phyloP scores from a whole-genome alignment of 2,329 filamentous ascomycete genomes.

The Diaporthe capsici region DNA sequence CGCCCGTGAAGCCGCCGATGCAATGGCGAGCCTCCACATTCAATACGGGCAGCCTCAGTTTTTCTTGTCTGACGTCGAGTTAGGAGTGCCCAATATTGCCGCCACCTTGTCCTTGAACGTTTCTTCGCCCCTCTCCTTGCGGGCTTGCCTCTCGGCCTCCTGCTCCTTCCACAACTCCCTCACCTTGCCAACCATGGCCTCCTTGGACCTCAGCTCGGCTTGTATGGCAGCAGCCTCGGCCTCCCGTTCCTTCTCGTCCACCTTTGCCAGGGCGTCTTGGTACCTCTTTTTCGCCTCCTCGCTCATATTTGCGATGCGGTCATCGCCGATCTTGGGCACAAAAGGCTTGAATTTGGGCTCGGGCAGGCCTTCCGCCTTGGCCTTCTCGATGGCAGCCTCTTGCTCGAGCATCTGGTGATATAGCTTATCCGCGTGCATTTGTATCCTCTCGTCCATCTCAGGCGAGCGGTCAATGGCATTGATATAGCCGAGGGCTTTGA shows the following conservation, averaged over 20 bases:
- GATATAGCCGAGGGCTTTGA: conserved; percentile 92
- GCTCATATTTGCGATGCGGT: conserved; percentile 50
- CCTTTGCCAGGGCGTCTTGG: conserved; percentile 69
- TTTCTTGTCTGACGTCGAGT: conserved; percentile 36
- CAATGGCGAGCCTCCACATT: not conserved
- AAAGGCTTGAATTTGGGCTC: conserved; percentile 72
- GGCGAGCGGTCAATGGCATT: conserved; percentile 74
- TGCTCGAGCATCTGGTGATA: conserved; percentile 90
- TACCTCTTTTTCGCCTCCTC: conserved; percentile 65
- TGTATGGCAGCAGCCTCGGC: conserved; percentile 75
- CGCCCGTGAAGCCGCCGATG: not conserved
- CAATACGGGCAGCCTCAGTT: conserved; percentile 21
- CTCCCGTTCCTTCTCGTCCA: conserved; percentile 70
- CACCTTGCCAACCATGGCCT: conserved; percentile 70
- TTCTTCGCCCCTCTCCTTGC: conserved; percentile 69
- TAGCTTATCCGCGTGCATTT: conserved; percentile 94
- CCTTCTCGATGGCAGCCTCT: conserved; percentile 80
- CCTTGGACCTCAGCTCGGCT: conserved; percentile 73
- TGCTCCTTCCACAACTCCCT: conserved; percentile 69
- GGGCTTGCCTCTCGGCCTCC: conserved; percentile 65
- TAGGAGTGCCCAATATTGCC: conserved; percentile 46
- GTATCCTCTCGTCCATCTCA: conserved; percentile 86
- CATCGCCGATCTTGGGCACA: conserved; percentile 55
- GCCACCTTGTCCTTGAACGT: conserved; percentile 59
- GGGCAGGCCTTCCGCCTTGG: conserved; percentile 72